Base-by-base conservation (phyloP, 176 grass and related monocot genomes). In the Cenchrus americanus region DNA sequence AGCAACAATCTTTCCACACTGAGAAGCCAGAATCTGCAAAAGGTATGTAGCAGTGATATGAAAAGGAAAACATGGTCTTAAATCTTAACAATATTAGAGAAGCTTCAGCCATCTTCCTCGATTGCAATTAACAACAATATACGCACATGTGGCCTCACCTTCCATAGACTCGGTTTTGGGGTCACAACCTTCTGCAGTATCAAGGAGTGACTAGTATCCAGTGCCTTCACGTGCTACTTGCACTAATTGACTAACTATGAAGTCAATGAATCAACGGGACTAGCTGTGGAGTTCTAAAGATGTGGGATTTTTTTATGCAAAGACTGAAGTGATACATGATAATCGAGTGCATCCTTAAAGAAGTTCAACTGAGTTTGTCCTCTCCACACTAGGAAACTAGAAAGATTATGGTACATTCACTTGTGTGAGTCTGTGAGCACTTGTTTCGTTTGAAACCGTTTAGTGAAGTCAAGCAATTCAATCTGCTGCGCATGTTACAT, bases 11-110 rank as follows among this genome's bases (percentile, higher is more conserved):
- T 40, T 27, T 55, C 19, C 70, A 24, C 8, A 34, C 27, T 46
- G 34, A n/a, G 22, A 77, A 87, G 65, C 21, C 51, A 23, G 66
- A 70, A 55, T 66, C 46, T 53, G 32, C 44, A 42, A 14, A 34
- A 81, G 63, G 70, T 80, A 76, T 4, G 30, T 32, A 27, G 22
- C 23, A 13, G 27, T 67, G 21, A 42, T 75, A 49, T 83, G 46
- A 15, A 44, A 11, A 26, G 1, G 73, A 62, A 37, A 17, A 51
- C 8, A 1, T 49, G 15, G 7, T 72, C 4, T 26, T 51, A 50
- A 51, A 3, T 72, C 4, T 26, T 51, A 50, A 51, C 22, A 22
- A 27, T 51, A 46, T 10, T 52, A 71, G n/a, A 24, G 2, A 34
- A 34, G 24, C 6, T 14, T 34, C 6, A 8, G 26, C 34, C 17